Evolutionary conservation across 1,284 basidiomycete species (phyloP).

Genomic region (Leccinum pachyderme): DNA sequence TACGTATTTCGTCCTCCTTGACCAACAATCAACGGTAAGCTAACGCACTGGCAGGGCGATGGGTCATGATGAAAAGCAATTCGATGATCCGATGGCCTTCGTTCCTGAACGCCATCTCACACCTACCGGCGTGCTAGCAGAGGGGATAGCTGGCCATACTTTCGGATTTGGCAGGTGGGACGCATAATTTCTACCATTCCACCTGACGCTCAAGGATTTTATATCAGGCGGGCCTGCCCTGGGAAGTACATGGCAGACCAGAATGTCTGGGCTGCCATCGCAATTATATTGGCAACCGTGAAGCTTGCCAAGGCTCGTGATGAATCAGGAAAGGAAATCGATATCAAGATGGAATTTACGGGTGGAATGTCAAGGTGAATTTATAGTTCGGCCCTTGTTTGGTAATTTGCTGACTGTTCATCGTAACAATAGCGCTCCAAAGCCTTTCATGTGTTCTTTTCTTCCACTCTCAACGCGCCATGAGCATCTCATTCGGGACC

Average conservation of each 20-base stretch:
- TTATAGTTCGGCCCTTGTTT: not conserved
- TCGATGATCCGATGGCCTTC: slow-evolving; percentile 22
- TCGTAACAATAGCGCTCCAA: slow-evolving; percentile 16
- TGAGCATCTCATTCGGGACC: slow-evolving; percentile 14
- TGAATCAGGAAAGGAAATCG: slow-evolving; percentile 21
- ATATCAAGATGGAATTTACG: slow-evolving; percentile 25
- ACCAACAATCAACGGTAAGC: slow-evolving; percentile 2
- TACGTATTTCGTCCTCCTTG: slow-evolving; percentile 8
- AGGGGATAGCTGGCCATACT: not conserved
- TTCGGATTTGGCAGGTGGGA: slow-evolving; percentile 32
- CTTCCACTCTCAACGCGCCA: slow-evolving; percentile 12
- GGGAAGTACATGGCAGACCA: slow-evolving; percentile 26
- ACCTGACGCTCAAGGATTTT: not conserved
- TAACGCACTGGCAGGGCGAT: slow-evolving; percentile 18
- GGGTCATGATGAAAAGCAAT: slow-evolving; percentile 20
- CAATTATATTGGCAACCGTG: slow-evolving; percentile 21
- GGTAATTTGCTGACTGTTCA: slow-evolving; percentile 6
- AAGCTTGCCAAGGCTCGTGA: slow-evolving; percentile 19
- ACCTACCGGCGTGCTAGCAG: slow-evolving; percentile 9
- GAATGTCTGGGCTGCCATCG: slow-evolving; percentile 26
- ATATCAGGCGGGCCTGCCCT: slow-evolving; percentile 25
- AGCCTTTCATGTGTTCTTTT: slow-evolving; percentile 25
- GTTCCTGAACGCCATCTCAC: slow-evolving; percentile 30
- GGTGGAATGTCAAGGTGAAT: slow-evolving; percentile 22
- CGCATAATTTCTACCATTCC: not conserved